These are phyloP conservation scores for Suhomyces pyralidae DNA, from an alignment of 805 yeast genomes.

Conservation along the genomic window DNA sequence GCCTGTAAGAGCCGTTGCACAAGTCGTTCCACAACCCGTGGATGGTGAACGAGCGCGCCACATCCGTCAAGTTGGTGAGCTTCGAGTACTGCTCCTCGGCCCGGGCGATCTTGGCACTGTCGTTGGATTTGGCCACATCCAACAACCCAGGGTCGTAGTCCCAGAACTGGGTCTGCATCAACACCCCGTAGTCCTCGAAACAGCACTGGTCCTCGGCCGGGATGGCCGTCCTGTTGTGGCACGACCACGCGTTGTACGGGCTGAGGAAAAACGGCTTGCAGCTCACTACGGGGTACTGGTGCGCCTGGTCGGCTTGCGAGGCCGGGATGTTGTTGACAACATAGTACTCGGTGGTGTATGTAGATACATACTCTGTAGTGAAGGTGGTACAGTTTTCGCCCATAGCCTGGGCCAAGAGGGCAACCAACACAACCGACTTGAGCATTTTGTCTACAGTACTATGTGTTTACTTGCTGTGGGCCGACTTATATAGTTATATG, in stretches of 20 bases:
- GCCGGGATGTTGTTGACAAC: slow-evolving; percentile 11
- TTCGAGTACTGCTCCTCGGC: slow-evolving; percentile 3
- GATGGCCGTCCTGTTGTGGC: slow-evolving; percentile 17
- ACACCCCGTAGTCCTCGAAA: slow-evolving; percentile 38
- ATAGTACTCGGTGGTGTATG: slow-evolving; percentile 7
- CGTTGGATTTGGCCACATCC: slow-evolving; percentile 14
- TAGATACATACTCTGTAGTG: slow-evolving; percentile 5
- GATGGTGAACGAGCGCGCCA: slow-evolving; percentile 36
- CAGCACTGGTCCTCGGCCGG: slow-evolving; percentile 49
- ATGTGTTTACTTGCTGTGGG: background rate
- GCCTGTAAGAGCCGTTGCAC: slow-evolving; percentile 39
- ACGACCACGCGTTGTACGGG: slow-evolving; percentile 12
- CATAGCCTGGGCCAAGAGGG: background rate
- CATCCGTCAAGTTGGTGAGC: background rate
- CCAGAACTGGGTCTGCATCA: slow-evolving; percentile 44
- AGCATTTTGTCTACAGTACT: background rate
- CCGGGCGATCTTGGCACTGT: slow-evolving; percentile 5
- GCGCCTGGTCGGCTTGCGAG: slow-evolving; percentile 7
- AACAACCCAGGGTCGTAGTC: slow-evolving; percentile 26
- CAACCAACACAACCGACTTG: background rate
- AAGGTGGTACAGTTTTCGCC: slow-evolving; percentile 9
- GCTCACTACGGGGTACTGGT: slow-evolving; percentile 13
- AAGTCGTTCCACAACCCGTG: slow-evolving; percentile 46
- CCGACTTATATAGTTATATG: background rate
- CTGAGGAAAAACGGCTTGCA: slow-evolving; percentile 14